phyloP scores from a whole-genome alignment of 129 eudicot species.

The Escallonia herrerae region DNA sequence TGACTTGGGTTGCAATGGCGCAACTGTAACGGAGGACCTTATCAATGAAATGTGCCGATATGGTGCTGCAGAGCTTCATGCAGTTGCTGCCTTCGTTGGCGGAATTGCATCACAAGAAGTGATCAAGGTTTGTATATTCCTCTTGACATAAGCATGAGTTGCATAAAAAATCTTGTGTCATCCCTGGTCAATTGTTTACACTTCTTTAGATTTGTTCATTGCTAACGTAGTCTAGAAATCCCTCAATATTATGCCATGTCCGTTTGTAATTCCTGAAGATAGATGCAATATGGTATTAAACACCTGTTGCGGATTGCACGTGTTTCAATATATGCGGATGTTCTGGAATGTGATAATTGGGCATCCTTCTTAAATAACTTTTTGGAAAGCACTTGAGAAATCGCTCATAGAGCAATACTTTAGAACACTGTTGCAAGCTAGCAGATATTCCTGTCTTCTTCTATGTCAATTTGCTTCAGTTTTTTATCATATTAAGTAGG shows the following conservation, averaged over 20 bases:
- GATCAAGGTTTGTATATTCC: slow-evolving; percentile 55
- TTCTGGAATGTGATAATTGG: too few species aligned
- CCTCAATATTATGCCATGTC: neutral
- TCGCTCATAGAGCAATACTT: too few species aligned
- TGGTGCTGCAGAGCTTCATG: slow-evolving; percentile 96
- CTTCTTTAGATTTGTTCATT: neutral
- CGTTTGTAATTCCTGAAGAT: neutral
- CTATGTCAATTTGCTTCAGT: too few species aligned
- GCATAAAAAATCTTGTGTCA: neutral
- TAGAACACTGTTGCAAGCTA: too few species aligned
- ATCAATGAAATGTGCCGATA: slow-evolving; percentile 92
- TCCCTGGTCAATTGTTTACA: neutral
- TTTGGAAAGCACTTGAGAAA: too few species aligned
- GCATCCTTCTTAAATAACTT: too few species aligned
- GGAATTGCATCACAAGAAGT: slow-evolving; percentile 98
- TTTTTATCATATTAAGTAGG: too few species aligned
- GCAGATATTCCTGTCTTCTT: too few species aligned
- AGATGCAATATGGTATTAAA: too few species aligned
- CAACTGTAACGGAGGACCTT: slow-evolving; percentile 83
- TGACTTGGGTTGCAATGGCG: slow-evolving; percentile 89
- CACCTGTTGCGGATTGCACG: too few species aligned
- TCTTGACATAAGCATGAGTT: neutral
- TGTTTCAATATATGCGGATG: too few species aligned
- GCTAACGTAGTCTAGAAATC: neutral
- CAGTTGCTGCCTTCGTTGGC: slow-evolving; percentile 83